These are phyloP conservation scores for Amanita molliuscula DNA, from an alignment of 768 basidiomycete species.

Conservation along the genomic window DNA sequence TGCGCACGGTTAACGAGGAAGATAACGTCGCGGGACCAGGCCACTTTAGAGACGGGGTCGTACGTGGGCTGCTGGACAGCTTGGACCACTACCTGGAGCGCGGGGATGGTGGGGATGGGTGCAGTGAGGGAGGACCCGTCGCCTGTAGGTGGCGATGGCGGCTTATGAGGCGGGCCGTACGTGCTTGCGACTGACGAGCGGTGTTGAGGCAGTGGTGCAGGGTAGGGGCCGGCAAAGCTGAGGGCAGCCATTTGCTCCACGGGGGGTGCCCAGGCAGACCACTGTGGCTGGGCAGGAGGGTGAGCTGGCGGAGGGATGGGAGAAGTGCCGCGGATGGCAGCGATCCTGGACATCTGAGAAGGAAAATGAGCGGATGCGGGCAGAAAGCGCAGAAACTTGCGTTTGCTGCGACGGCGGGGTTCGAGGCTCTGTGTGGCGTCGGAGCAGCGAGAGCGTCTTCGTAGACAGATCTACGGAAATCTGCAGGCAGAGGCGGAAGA, in stretches of 20 bases:
- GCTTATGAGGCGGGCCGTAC: constrained; percentile 36
- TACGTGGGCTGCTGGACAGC: constrained; percentile 43
- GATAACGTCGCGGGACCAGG: constrained; percentile 79
- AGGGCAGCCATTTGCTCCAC: constrained; percentile 15
- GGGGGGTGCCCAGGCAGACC: constrained; percentile 10
- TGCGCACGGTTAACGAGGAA: constrained; percentile 62
- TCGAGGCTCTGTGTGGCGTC: constrained; percentile 33
- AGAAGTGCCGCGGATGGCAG: constrained; percentile 10
- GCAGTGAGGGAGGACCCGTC: constrained; percentile 46
- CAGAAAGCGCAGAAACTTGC: constrained; percentile 34
- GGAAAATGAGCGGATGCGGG: constrained; percentile 35
- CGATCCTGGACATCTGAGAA: constrained; percentile 41
- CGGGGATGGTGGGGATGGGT: constrained; percentile 54
- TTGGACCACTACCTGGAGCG: constrained; percentile 40
- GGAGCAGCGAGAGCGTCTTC: constrained; percentile 54
- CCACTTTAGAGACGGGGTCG: constrained; percentile 51
- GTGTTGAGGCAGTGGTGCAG: constrained; percentile 13
- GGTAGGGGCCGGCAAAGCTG: constrained; percentile 14
- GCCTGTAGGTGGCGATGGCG: constrained; percentile 21
- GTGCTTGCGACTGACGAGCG: constrained; percentile 31
- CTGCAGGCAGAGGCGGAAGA: constrained; percentile 38
- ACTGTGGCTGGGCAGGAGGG: constrained; percentile 11
- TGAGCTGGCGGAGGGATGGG: no score
- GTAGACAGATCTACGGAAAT: constrained; percentile 24
- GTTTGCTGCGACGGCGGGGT: constrained; percentile 36